Evolutionary conservation across 768 basidiomycete genomes (phyloP).

Genomic region (Tylopilus plumbeoviolaceoides): DNA sequence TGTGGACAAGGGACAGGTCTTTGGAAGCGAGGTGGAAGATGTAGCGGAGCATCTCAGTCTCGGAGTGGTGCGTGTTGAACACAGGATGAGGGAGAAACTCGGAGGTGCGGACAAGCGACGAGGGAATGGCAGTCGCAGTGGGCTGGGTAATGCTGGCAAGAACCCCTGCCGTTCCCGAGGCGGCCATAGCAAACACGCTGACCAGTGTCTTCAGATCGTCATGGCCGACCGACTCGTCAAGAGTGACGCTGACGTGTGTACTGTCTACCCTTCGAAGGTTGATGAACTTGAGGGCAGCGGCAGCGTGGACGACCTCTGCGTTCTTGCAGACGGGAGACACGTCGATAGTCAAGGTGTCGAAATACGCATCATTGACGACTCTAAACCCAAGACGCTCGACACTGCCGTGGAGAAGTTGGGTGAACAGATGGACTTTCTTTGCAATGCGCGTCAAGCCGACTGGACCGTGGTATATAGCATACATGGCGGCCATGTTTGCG

Average conservation of each 20-base stretch:
- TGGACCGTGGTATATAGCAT: constrained; percentile 95
- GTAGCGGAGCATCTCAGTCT: constrained; percentile 98
- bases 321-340: constrained; percentile 56
- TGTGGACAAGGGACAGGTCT: constrained; percentile 91
- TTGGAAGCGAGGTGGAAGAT: constrained; percentile 92
- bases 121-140: constrained; percentile 43
- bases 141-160: constrained; percentile 47
- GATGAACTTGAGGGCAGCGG: constrained; percentile 61
- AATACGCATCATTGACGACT: constrained; percentile 69
- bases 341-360: constrained; percentile 86
- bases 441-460: constrained; percentile 81
- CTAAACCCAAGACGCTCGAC: constrained; percentile 74
- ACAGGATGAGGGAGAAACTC: constrained; percentile 81
- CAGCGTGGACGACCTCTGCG: constrained; percentile 62
- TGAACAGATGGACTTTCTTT: constrained; percentile 83
- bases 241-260: constrained; percentile 75
- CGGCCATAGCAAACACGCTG: constrained; percentile 75
- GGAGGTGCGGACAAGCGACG: constrained; percentile 54
- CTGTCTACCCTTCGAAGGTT: constrained; percentile 81
- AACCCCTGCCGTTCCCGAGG: constrained; percentile 45
- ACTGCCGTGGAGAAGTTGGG: constrained; percentile 66
- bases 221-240: constrained; percentile 86
- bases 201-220: constrained; percentile 72
- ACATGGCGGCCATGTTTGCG: constrained; percentile 99
- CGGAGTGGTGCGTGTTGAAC: constrained; percentile 96